Evolutionary conservation across 2,329 filamentous ascomycete species (phyloP).

Genomic region (Ophiocordyceps camponoti-floridani): DNA sequence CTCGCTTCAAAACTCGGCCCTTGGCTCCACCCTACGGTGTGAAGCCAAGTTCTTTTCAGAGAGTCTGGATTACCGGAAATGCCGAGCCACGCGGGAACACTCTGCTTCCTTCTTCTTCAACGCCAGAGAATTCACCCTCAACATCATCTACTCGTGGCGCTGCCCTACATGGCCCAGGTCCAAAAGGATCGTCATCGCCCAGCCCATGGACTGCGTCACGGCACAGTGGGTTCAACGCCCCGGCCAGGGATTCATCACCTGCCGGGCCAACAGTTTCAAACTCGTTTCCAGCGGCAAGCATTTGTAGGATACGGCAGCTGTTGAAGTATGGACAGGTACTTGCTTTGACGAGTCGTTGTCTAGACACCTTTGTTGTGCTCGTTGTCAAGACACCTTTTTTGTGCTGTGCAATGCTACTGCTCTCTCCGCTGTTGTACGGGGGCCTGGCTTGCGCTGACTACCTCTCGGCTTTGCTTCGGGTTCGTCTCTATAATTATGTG

Average conservation of each 20-base stretch:
- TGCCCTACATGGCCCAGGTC: not conserved
- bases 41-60: not conserved
- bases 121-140: not conserved
- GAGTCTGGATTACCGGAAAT: not conserved
- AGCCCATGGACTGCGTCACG: not conserved
- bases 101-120: not conserved
- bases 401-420: no score
- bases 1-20: not conserved
- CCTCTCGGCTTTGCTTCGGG: no score
- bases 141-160: not conserved
- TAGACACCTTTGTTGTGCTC: no score
- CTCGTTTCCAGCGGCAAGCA: not conserved
- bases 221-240: not conserved
- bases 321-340: no score
- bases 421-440: no score
- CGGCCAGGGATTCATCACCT: not conserved
- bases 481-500: no score
- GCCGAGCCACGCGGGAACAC: not conserved
- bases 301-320: not conserved
- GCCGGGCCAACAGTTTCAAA: not conserved
- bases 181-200: not conserved
- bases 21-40: not conserved
- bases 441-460: no score
- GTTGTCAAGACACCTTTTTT: no score
- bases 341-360: no score